Evolutionary conservation across 148 eudicot genomes (phyloP), one percentile per base, ranked within the genome.

Genomic region (Rhododendron henanense): DNA sequence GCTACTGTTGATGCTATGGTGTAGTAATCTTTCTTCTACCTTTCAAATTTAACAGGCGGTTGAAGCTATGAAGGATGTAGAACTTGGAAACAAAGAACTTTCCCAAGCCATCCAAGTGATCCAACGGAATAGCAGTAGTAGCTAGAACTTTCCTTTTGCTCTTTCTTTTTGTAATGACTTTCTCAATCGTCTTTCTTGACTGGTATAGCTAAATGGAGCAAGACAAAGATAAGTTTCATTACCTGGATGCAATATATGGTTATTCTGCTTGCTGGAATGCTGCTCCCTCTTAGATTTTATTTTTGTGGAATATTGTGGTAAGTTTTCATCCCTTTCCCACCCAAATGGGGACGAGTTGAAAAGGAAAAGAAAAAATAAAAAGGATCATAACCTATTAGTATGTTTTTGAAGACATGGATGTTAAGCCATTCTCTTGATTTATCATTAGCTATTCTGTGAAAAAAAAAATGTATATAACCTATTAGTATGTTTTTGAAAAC

Each of bases 91-190:
- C 90, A 94, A 95, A 85, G 98, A 96, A 91, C 85, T 96, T 84
- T 86, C 93, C 3, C 95, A 95, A 85, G 99, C 99, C 86, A 93
- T 96, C 85, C 95, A 95, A 85, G 99, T 98, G 85, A 93, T 96
- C 85, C 95, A 93, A 59, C 89, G 96, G 85, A 96, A 93, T 88
- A 93, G 96, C 89, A 90, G 96, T 88, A 96, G 98, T 92, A 94
- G 31, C 31, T 28, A 28, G 96, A 88, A 95, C 98, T 2, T 96
- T 96, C 87, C 95, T 96, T 81, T 37, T 93, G 90, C 93, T 95
- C 37, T 96, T 95, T 87, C 89, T 95, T 5, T 86, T 93, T 88
- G 98, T 96, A 59, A 93, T 95, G 82, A 93, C 97, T 48, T 93
- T 95, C 85, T 89, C 98, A 10, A 81, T 96, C 88, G 90, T 96